Evolutionary conservation across 805 yeast species (phyloP).

Genomic region (Candida hispaniensis): DNA sequence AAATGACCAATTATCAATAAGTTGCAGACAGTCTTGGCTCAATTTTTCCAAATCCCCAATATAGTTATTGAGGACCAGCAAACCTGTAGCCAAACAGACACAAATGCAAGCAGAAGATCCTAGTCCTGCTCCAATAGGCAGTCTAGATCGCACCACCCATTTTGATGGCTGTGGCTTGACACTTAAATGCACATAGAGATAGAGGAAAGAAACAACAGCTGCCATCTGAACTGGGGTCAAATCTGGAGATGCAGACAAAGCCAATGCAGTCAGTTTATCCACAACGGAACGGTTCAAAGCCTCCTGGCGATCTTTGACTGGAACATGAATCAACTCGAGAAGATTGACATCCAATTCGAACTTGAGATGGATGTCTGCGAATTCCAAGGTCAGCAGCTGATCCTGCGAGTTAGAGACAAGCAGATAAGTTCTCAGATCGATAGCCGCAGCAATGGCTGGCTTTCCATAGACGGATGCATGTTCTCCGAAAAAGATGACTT

Average conservation of each 20-base stretch:
- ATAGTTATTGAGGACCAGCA: conserved; percentile 29
- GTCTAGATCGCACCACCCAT: conserved; percentile 64
- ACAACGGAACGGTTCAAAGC: conserved; percentile 16
- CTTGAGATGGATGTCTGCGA: conserved; percentile 69
- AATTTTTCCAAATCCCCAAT: conserved; percentile 19
- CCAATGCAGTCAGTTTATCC: conserved; percentile 7
- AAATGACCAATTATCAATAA: conserved; percentile 78
- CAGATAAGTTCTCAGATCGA: conserved; percentile 73
- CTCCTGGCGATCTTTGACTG: conserved; percentile 11
- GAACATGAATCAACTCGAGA: conserved; percentile 36
- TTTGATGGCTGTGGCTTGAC: conserved; percentile 37
- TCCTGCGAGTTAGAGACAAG: conserved; percentile 38
- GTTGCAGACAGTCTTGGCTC: conserved; percentile 20
- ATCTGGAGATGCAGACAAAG: conserved; percentile 3
- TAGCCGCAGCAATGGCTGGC: conserved; percentile 95
- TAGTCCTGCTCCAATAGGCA: conserved; percentile 94
- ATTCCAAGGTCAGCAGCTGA: conserved; percentile 49
- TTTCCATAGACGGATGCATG: conserved; percentile 90
- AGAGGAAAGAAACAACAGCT: conserved; percentile 76
- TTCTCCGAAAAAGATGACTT: conserved; percentile 91
- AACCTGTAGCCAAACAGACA: conserved; percentile 71
- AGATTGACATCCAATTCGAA: conserved; percentile 52
- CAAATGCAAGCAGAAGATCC: conserved; percentile 90
- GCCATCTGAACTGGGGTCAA: conserved; percentile 15
- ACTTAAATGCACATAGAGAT: conserved; percentile 50